Base-by-base conservation (phyloP, 345 rosid genomes). In the Citrus sp. region DNA sequence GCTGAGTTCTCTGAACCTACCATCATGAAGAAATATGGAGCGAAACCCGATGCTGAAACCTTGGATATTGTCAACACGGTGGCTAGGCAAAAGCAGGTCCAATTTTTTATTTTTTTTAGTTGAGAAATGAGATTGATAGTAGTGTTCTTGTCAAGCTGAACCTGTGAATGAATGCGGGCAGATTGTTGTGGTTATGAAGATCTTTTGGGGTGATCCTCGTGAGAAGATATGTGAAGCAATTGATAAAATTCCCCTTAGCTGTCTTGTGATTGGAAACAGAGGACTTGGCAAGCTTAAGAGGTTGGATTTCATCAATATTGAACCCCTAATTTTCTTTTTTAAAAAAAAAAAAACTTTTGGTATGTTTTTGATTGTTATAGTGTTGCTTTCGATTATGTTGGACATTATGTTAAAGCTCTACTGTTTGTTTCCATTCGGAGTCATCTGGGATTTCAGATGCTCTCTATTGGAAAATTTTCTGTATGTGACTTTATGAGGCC, bases 121-220 rank as follows among this genome's bases (percentile, higher is more conserved):
- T 30, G 30, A n/a, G 13, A 27, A 61, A 72, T 22, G 16, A 4
- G 14, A 77, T 34, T 40, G 38, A 37, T 30, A 22, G 13, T 22
- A n/a, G 4, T 58, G 6, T 34, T 58, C 9, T 56, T n/a, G 18
- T 37, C 9, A n/a, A 70, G 5, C 62, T n/a, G 3, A 21, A 18
- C 18, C 13, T 22, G 40, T 49, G 64, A 85, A 28, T 67, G 79
- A 73, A 70, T 75, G 59, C 67, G 60, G 6, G 73, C 76, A 85
- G 88, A 51, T 85, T 58, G 81, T 74, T 59, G 92, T 92, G 80
- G 76, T 90, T 58, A 73, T 88, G 88, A 93, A 92, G 93, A 82
- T 93, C 76, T 92, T 87, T 25, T 92, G 97, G 97, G 98, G 98
- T 67, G 98, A 93, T 81, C 75, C 97, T 74, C 93, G 95, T 30